Percentiles rank a stretch among this genome's conserved stretches.
Evolutionary conservation across 257 asterid species (phyloP).

Genomic region (Ehretia macrophylla): DNA sequence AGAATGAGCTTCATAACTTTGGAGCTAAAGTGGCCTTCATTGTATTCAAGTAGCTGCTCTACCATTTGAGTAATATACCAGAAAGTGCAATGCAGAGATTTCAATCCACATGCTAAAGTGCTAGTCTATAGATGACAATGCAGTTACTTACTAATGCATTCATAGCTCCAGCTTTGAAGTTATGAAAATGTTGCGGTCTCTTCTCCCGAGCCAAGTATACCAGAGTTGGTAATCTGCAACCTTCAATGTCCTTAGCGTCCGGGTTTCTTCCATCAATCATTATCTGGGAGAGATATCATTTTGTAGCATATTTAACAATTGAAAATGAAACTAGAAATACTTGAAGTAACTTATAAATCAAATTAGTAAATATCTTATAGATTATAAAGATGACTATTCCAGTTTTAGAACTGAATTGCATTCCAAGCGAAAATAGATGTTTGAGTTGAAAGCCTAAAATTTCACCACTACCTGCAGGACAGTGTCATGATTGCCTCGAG

Average conservation of each 20-base stretch:
- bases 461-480: slow-evolving; percentile 46
- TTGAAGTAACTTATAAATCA: no score
- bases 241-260: slow-evolving; percentile 40
- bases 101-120: no score
- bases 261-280: slow-evolving; percentile 48
- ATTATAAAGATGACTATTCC: no score
- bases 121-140: background rate
- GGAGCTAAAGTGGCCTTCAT: background rate
- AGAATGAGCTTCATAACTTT: background rate
- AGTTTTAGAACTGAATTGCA: no score
- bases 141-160: slow-evolving; percentile 61
- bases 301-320: background rate
- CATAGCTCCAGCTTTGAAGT: slow-evolving; percentile 96
- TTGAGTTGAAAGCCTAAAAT: background rate
- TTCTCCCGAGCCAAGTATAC: slow-evolving; percentile 90
- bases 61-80: no score
- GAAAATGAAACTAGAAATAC: background rate
- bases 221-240: slow-evolving; percentile 52
- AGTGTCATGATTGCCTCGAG: slow-evolving; percentile 60
- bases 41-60: no score
- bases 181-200: slow-evolving; percentile 69
- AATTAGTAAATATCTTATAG: no score
- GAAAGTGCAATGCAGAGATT: no score
- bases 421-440: no score
- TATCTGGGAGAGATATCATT: slow-evolving; percentile 29